phyloP scores from a whole-genome alignment of 169 alveolate genomes.

The Amoebophrya sp. region DNA sequence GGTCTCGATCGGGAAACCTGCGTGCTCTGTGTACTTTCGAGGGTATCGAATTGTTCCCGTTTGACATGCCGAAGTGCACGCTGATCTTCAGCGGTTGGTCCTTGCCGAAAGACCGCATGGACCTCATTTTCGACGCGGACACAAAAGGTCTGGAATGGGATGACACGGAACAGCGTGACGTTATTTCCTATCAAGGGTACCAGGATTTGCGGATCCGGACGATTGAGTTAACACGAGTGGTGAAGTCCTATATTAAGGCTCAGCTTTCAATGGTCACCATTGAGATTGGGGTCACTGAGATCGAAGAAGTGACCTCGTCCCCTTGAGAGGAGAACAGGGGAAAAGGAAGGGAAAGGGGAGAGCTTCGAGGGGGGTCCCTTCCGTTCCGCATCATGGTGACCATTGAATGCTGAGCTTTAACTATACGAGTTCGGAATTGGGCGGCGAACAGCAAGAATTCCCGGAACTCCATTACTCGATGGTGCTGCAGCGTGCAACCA shows the following conservation, averaged over 20 bases:
- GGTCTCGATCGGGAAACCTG: neutral
- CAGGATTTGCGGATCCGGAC: neutral
- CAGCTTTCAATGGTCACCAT: too few relatives aligned
- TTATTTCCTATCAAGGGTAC: neutral
- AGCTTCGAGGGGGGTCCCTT: too few relatives aligned
- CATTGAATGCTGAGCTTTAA: too few relatives aligned
- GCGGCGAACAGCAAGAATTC: too few relatives aligned
- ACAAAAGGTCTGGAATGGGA: neutral
- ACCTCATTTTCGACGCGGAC: neutral
- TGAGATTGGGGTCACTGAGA: too few relatives aligned
- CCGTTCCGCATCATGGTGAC: too few relatives aligned
- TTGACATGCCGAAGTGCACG: neutral
- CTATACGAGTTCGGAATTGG: too few relatives aligned
- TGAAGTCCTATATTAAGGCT: too few relatives aligned
- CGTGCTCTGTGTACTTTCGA: neutral
- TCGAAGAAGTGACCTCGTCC: too few relatives aligned
- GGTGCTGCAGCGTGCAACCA: neutral
- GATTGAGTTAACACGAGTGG: neutral
- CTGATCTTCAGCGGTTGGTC: neutral
- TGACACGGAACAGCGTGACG: neutral
- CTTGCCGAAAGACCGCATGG: neutral
- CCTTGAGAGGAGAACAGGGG: too few relatives aligned
- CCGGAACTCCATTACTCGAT: constrained; percentile 1
- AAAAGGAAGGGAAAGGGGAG: too few relatives aligned
- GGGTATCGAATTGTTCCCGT: neutral